These are phyloP conservation scores for Hemerocallis citrina DNA, from an alignment of 106 monocot species.

Conservation along the genomic window DNA sequence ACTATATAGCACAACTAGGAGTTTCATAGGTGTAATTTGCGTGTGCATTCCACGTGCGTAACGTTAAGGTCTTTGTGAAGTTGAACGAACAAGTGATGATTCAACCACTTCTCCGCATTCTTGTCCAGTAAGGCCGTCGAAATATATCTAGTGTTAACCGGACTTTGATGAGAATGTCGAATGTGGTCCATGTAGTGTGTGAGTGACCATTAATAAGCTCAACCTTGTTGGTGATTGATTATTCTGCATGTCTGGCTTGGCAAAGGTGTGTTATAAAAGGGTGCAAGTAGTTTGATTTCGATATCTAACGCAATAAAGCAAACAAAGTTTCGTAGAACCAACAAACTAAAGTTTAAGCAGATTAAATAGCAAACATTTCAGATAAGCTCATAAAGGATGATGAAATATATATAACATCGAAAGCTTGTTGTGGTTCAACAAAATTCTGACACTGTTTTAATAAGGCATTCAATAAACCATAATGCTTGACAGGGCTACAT, in stretches of 20 bases:
- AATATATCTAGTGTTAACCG: too few relatives aligned
- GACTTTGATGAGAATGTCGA: neutral
- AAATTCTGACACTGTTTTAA: slow-evolving; percentile 21
- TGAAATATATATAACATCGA: slow-evolving; percentile 6
- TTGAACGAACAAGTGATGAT: neutral
- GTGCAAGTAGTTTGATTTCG: neutral
- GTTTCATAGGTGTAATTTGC: neutral
- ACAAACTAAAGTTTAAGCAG: neutral
- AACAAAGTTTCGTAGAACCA: neutral
- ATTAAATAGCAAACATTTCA: slow-evolving; percentile 5
- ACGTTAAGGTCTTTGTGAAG: neutral
- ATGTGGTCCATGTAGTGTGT: neutral
- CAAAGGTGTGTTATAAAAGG: neutral
- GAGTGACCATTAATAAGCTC: slow-evolving; percentile 1
- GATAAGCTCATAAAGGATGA: too few relatives aligned
- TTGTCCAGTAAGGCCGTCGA: neutral
- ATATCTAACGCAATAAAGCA: neutral
- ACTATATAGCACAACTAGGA: neutral
- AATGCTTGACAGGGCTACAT: neutral
- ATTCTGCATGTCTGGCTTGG: neutral
- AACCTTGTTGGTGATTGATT: neutral
- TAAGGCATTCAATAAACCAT: slow-evolving; percentile 25
- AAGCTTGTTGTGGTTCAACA: slow-evolving; percentile 19
- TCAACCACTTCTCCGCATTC: neutral
- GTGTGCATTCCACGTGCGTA: neutral